phyloP scores from a whole-genome alignment of 2,329 filamentous ascomycete species.

The Aspergillus puulaauensis region DNA sequence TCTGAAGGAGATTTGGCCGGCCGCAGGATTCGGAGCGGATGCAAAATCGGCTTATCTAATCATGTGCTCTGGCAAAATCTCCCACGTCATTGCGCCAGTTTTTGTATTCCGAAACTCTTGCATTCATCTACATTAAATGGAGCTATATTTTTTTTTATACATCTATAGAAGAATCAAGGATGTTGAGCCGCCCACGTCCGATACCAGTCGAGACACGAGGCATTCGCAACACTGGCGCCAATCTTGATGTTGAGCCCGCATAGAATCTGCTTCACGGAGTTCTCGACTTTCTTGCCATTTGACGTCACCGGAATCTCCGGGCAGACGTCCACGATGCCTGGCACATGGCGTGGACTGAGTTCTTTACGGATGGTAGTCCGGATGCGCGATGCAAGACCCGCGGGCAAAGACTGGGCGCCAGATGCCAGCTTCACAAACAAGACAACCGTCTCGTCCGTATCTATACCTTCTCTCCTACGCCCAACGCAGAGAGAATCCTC shows the following conservation, averaged over 20 bases:
- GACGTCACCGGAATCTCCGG: slow-evolving; percentile 86
- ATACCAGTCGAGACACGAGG: slow-evolving; percentile 86
- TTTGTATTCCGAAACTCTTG: neutral
- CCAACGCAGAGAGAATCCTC: slow-evolving; percentile 89
- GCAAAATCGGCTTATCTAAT: slow-evolving; percentile 30
- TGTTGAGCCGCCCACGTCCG: slow-evolving; percentile 67
- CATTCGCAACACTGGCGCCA: slow-evolving; percentile 90
- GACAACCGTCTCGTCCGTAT: slow-evolving; percentile 82
- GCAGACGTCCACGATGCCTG: slow-evolving; percentile 76
- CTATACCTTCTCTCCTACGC: slow-evolving; percentile 64
- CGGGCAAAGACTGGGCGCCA: slow-evolving; percentile 47
- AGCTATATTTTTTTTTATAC: neutral
- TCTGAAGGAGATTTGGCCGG: slow-evolving; percentile 15
- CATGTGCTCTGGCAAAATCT: slow-evolving; percentile 13
- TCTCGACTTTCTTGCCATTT: slow-evolving; percentile 98
- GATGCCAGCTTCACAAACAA: slow-evolving; percentile 77
- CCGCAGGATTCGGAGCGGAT: slow-evolving; percentile 16
- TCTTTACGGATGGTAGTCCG: slow-evolving; percentile 70
- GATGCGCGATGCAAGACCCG: slow-evolving; percentile 63
- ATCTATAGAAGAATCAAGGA: slow-evolving; percentile 14
- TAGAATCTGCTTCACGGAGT: slow-evolving; percentile 93
- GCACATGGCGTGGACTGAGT: slow-evolving; percentile 86
- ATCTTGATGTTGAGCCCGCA: slow-evolving; percentile 85
- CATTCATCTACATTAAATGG: neutral
- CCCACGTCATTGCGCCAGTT: neutral